Conservation (phyloP, 1,139 yeast genomes). For the Pneumocystis oryctolagi region DNA sequence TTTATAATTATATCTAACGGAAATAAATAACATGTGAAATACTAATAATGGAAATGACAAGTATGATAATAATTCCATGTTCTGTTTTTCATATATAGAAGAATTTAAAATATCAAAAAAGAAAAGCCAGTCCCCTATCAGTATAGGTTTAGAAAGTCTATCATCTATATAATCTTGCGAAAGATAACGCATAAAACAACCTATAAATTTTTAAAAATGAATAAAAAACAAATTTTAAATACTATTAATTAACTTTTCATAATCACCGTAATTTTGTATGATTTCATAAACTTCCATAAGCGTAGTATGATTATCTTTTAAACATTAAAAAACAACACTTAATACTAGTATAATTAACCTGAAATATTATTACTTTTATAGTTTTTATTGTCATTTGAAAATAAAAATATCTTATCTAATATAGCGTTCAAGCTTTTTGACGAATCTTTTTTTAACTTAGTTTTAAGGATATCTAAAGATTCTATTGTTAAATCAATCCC, state of each 20-base stretch:
- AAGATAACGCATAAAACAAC: conserved; percentile 51
- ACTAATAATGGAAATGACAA: conserved; percentile 46
- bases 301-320: background rate
- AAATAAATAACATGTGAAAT: conserved; percentile 52
- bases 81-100: conserved; percentile 31
- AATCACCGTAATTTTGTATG: background rate
- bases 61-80: conserved; percentile 41
- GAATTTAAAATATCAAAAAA: conserved; percentile 43
- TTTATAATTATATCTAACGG: conserved; percentile 18
- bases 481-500: conserved; percentile 4
- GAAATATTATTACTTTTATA: background rate
- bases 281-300: background rate
- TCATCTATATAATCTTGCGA: conserved; percentile 48
- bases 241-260: background rate
- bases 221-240: background rate
- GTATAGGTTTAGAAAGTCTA: conserved; percentile 46
- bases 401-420: conserved; percentile 7
- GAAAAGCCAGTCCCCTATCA: conserved; percentile 61
- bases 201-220: conserved; percentile 17
- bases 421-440: conserved; percentile 4
- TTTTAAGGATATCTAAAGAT: background rate
- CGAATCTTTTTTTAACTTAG: conserved; percentile 3
- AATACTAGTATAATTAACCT: background rate
- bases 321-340: background rate
- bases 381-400: background rate